phyloP scores from a whole-genome alignment of 2,329 filamentous ascomycete genomes.

The Claviceps sp. region DNA sequence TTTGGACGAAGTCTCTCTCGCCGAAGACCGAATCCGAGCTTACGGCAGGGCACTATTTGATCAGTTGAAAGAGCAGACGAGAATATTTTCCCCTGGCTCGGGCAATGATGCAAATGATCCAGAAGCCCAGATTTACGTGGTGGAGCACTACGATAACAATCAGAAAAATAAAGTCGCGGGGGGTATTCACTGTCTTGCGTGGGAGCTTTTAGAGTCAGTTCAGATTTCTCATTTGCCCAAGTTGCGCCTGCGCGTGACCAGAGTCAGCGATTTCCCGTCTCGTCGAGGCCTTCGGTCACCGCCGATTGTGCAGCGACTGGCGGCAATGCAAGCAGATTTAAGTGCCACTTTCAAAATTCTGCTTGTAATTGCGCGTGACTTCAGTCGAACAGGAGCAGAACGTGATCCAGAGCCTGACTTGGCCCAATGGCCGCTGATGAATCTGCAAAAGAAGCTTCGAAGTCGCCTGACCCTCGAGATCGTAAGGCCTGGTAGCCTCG shows the following conservation, averaged over 20 bases:
- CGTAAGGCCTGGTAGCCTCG: slow-evolving; percentile 13
- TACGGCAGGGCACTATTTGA: slow-evolving; percentile 11
- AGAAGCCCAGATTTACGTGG: slow-evolving; percentile 13
- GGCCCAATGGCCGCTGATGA: slow-evolving; percentile 18
- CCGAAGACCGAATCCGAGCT: slow-evolving; percentile 10
- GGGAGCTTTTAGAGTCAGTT: slow-evolving; percentile 16
- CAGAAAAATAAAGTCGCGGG: not conserved
- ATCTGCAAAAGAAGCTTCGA: slow-evolving; percentile 14
- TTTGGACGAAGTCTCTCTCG: slow-evolving; percentile 6
- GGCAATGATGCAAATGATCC: slow-evolving; percentile 2
- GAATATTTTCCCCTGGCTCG: slow-evolving; percentile 3
- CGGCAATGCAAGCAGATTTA: slow-evolving; percentile 10
- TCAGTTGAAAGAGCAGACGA: slow-evolving; percentile 9
- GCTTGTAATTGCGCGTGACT: slow-evolving; percentile 16
- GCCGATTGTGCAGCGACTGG: slow-evolving; percentile 7
- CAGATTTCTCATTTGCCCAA: slow-evolving; percentile 8
- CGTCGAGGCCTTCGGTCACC: slow-evolving; percentile 2
- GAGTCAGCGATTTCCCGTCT: slow-evolving; percentile 13
- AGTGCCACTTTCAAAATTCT: slow-evolving; percentile 12
- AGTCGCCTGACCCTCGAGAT: slow-evolving; percentile 14
- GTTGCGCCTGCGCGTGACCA: slow-evolving; percentile 12
- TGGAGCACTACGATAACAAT: slow-evolving; percentile 12
- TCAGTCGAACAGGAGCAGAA: slow-evolving; percentile 12
- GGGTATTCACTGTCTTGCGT: slow-evolving; percentile 15
- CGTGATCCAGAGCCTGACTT: slow-evolving; percentile 17